Conservation (phyloP, 495 filamentous ascomycete genomes). For the Rhizodiscina lignyota region DNA sequence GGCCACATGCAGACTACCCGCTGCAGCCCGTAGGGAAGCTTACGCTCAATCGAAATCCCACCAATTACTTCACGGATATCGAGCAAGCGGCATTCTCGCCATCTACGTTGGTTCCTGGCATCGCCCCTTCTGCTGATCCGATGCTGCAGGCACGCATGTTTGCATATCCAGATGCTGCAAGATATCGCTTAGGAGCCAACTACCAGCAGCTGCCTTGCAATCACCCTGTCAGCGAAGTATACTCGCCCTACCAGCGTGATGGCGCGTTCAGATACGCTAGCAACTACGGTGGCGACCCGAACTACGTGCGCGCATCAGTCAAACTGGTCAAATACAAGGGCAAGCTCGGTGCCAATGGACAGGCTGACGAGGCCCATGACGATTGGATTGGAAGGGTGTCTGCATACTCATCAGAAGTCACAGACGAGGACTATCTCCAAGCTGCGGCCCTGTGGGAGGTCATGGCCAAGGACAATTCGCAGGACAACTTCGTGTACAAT, state of each 20-base stretch:
- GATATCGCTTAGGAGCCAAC: slow-evolving; percentile 52
- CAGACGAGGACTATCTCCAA: not conserved
- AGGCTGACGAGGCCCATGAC: not conserved
- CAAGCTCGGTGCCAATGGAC: no score
- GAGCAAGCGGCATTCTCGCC: slow-evolving; percentile 71
- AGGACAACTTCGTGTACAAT: no score
- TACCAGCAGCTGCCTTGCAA: slow-evolving; percentile 69
- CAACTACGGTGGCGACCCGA: slow-evolving; percentile 30
- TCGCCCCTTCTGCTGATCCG: slow-evolving; percentile 52
- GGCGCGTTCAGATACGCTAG: slow-evolving; percentile 19
- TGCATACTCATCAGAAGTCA: not conserved
- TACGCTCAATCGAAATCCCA: slow-evolving; percentile 45
- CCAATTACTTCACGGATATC: slow-evolving; percentile 51
- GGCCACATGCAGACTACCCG: slow-evolving; percentile 52
- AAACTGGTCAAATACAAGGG: no score
- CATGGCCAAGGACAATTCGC: no score
- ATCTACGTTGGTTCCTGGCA: slow-evolving; percentile 45
- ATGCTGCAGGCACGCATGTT: slow-evolving; percentile 62
- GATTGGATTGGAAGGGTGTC: not conserved
- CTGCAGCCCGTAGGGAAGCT: slow-evolving; percentile 55
- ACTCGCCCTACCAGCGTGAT: slow-evolving; percentile 29
- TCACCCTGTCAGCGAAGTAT: slow-evolving; percentile 24
- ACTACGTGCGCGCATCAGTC: slow-evolving; percentile 25
- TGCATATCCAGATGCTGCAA: slow-evolving; percentile 63
- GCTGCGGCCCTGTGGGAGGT: not conserved